These are phyloP conservation scores for Phyllosticta citribraziliensis DNA, from an alignment of 2,329 filamentous ascomycete species.

Conservation along the genomic window DNA sequence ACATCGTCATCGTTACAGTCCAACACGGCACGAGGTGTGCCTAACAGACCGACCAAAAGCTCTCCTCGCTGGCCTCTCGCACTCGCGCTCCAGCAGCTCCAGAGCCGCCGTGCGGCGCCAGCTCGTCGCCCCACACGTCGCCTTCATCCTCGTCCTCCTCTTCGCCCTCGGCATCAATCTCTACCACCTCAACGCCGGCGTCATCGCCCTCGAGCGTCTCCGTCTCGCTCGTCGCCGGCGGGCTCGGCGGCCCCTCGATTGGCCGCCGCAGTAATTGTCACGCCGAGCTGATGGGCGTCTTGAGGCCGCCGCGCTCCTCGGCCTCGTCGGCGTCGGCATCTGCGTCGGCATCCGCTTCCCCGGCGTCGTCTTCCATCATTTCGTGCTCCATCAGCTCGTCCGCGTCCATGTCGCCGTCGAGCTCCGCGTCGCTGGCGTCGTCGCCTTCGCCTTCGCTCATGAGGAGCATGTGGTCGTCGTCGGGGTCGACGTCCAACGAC, in stretches of 20 bases:
- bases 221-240: background rate
- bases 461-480: background rate
- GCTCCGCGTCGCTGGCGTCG: background rate
- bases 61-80: background rate
- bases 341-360: too few species aligned
- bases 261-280: background rate
- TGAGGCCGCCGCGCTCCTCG: constrained; percentile 3
- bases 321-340: background rate
- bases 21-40: background rate
- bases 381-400: constrained; percentile 1
- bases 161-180: background rate
- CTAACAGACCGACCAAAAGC: background rate
- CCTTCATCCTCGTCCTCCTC: background rate
- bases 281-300: constrained; percentile 4
- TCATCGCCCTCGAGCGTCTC: background rate
- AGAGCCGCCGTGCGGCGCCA: background rate
- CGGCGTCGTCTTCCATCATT: too few species aligned
- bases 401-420: background rate
- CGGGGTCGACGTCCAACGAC: background rate
- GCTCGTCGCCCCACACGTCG: background rate
- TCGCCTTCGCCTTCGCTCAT: constrained; percentile 1
- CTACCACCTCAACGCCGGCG: background rate
- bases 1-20: too few species aligned
- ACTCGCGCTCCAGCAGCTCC: background rate
- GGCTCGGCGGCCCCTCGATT: background rate